Percentiles rank a stretch among this genome's conserved stretches.
Evolutionary conservation across 73 alveolate species (phyloP).

Genomic region (Paramecium octaurelia): DNA sequence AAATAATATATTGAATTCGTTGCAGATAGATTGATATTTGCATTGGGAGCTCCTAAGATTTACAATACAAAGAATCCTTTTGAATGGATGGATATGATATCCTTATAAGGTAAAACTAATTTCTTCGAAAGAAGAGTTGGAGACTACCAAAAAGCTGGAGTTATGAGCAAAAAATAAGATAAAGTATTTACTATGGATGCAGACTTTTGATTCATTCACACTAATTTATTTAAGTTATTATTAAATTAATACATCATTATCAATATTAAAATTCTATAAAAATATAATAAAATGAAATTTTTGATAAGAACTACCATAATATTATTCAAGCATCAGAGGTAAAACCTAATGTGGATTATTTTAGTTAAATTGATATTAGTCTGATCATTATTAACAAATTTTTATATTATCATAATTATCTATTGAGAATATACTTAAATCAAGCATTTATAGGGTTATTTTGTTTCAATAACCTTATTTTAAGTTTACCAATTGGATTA

Average conservation of each 20-base stretch:
- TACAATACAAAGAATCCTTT: slow-evolving; percentile 85
- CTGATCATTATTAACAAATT: too few species aligned
- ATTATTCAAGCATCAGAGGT: too few species aligned
- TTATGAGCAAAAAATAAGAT: slow-evolving; percentile 56
- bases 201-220: slow-evolving; percentile 39
- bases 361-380: too few species aligned
- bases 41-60: slow-evolving; percentile 82
- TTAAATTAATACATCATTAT: neutral
- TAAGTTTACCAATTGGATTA: neutral
- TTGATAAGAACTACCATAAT: too few species aligned
- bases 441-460: too few species aligned
- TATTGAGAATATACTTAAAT: too few species aligned
- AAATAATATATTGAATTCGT: slow-evolving; percentile 83
- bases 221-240: neutral
- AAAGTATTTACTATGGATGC: slow-evolving; percentile 63
- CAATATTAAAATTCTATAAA: neutral
- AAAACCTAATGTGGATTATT: too few species aligned
- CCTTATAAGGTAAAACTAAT: slow-evolving; percentile 92
- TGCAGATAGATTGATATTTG: slow-evolving; percentile 88
- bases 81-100: slow-evolving; percentile 98
- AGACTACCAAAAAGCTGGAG: slow-evolving; percentile 70
- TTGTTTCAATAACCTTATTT: too few species aligned
- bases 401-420: too few species aligned
- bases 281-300: neutral
- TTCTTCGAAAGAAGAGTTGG: slow-evolving; percentile 93